A percentile compares a stretch with the other conserved stretches of the same genome.
These are phyloP conservation scores for Puccinia polysora DNA, from an alignment of 1,284 basidiomycete genomes.

Conservation along the genomic window DNA sequence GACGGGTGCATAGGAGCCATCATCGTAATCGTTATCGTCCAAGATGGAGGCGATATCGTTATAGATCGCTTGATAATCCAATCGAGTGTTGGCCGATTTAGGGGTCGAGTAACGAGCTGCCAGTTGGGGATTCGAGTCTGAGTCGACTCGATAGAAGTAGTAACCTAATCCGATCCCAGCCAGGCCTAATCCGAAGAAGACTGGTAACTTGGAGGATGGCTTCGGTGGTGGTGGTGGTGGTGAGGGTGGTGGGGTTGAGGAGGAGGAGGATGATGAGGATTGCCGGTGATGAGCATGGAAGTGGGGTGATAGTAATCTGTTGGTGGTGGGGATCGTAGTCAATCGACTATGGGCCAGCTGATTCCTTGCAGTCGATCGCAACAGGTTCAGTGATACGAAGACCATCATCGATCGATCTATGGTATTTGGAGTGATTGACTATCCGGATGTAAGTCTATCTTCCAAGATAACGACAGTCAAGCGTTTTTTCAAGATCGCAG, in stretches of 20 bases:
- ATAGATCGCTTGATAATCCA: conserved; percentile 36
- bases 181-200: conserved; percentile 1
- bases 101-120: conserved; percentile 22
- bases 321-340: no score
- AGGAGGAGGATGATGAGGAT: no score
- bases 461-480: no score
- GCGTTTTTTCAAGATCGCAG: no score
- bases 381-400: no score
- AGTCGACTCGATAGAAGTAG: conserved; percentile 23
- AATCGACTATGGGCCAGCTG: no score
- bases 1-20: conserved; percentile 85
- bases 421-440: no score
- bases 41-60: conserved; percentile 35
- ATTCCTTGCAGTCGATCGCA: no score
- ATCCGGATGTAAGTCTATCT: no score
- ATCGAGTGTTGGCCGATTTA: conserved; percentile 28
- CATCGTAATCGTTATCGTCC: conserved; percentile 51
- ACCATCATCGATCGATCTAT: no score
- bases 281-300: no score
- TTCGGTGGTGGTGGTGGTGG: conserved; percentile 7
- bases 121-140: conserved; percentile 9
- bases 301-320: no score
- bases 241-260: neutral
- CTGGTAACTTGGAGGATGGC: conserved; percentile 5
- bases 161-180: conserved; percentile 23